A percentile compares a stretch with the other conserved stretches of the same genome.
Conservation (phyloP, 139 green algal species). For the Microglena sp. region DNA sequence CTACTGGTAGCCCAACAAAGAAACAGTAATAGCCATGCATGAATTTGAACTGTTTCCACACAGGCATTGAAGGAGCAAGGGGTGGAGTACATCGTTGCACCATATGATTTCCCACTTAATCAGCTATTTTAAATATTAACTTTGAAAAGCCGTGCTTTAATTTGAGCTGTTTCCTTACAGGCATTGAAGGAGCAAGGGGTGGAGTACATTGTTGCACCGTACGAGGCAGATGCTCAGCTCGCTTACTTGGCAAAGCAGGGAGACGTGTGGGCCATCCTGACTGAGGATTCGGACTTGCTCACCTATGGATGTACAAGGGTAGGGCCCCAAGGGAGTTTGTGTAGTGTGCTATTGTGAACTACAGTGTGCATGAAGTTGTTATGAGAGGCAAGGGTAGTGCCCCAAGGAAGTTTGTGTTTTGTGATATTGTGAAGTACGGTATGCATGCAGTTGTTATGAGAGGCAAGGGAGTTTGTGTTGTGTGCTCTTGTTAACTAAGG, state of each 20-base stretch:
- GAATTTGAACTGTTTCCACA: too few relatives aligned
- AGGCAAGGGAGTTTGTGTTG: too few relatives aligned
- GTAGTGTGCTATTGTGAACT: background rate
- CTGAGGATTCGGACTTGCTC: slow-evolving; percentile 94
- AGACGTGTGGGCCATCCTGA: slow-evolving; percentile 79
- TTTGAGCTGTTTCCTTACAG: too few relatives aligned
- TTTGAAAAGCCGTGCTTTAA: too few relatives aligned
- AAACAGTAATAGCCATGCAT: too few relatives aligned
- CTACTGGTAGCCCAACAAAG: too few relatives aligned
- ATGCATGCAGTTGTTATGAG: too few relatives aligned
- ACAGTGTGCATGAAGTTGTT: background rate
- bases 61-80: slow-evolving; percentile 51
- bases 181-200: slow-evolving; percentile 54
- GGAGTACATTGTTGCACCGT: slow-evolving; percentile 85
- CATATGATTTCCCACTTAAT: too few relatives aligned
- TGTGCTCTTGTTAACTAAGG: too few relatives aligned
- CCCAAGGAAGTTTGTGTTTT: background rate
- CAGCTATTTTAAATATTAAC: too few relatives aligned
- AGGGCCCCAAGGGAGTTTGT: slow-evolving; percentile 1
- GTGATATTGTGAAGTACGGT: background rate
- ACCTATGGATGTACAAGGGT: slow-evolving; percentile 84
- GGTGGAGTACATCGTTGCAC: slow-evolving; percentile 83
- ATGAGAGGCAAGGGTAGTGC: background rate
- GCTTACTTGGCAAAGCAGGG: slow-evolving; percentile 67
- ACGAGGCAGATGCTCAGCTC: slow-evolving; percentile 97